Evolutionary conservation across 306 rosid species (phyloP).

Genomic region (Pyrus communis): DNA sequence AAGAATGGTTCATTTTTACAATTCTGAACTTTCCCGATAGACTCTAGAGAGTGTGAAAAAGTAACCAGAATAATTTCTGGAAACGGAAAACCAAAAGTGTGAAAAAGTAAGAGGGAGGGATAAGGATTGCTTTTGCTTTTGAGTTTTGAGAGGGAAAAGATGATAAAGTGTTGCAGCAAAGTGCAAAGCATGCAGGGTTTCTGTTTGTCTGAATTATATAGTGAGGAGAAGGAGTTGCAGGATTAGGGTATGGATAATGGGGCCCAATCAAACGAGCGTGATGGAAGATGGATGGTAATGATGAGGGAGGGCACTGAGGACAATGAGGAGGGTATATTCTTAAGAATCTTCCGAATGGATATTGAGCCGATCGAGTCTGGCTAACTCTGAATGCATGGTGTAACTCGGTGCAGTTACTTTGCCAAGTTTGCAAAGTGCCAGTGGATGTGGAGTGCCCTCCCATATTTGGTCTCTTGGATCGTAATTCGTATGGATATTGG

Average conservation of each 20-base stretch:
- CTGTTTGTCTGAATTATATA: neutral
- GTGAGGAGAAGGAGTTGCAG: too few relatives aligned
- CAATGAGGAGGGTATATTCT: neutral
- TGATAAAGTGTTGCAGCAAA: neutral
- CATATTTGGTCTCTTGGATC: neutral
- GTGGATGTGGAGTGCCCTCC: neutral
- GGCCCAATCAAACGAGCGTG: neutral
- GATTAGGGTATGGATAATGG: neutral
- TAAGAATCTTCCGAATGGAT: constrained; percentile 3
- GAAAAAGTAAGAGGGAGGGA: neutral
- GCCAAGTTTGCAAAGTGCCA: neutral
- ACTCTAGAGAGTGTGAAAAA: neutral
- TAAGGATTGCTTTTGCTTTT: neutral
- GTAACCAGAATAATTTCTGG: neutral
- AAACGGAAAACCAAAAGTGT: neutral
- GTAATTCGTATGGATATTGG: neutral
- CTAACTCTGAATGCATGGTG: neutral
- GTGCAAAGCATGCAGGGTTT: neutral
- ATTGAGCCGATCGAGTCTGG: too few relatives aligned
- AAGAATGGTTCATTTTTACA: neutral
- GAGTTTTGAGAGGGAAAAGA: neutral
- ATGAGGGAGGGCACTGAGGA: neutral
- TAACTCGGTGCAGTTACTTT: neutral
- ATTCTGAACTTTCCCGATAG: too few relatives aligned
- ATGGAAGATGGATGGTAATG: too few relatives aligned